Conservation (phyloP, 2,329 filamentous ascomycete species). For the Penicillium sp. region DNA sequence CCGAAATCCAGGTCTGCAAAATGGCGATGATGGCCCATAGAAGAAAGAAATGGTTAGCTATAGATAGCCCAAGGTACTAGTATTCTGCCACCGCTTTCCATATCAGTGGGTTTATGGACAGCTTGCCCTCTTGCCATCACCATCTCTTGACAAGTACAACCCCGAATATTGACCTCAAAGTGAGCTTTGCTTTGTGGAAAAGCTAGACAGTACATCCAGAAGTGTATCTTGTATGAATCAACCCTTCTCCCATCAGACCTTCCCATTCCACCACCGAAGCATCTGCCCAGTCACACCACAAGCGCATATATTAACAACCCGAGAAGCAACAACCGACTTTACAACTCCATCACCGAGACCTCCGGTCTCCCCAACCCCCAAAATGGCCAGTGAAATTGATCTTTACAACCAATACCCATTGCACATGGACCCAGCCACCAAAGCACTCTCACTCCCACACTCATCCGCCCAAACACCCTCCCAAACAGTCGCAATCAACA, state of each 20-base stretch:
- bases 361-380: constrained; percentile 4
- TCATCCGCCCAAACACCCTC: constrained; percentile 45
- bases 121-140: constrained; percentile 20
- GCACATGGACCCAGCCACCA: constrained; percentile 75
- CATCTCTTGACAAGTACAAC: constrained; percentile 1
- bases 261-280: background rate
- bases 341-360: background rate
- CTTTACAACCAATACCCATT: constrained; percentile 78
- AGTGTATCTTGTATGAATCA: background rate
- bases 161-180: background rate
- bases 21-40: background rate
- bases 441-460: constrained; percentile 60
- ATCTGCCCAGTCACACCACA: background rate
- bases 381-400: constrained; percentile 35
- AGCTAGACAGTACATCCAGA: background rate
- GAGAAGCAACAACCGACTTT: background rate
- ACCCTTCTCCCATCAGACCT: background rate
- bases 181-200: background rate
- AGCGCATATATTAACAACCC: constrained; percentile 7
- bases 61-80: background rate
- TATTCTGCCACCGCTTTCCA: constrained; percentile 26
- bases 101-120: constrained; percentile 21
- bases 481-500: constrained; percentile 52
- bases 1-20: too few species aligned
- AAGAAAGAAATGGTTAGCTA: background rate